A percentile compares a stretch with the other conserved stretches of the same genome.
Conservation (phyloP, 1,139 yeast genomes). For the Scheffersomyces cryptocercus region DNA sequence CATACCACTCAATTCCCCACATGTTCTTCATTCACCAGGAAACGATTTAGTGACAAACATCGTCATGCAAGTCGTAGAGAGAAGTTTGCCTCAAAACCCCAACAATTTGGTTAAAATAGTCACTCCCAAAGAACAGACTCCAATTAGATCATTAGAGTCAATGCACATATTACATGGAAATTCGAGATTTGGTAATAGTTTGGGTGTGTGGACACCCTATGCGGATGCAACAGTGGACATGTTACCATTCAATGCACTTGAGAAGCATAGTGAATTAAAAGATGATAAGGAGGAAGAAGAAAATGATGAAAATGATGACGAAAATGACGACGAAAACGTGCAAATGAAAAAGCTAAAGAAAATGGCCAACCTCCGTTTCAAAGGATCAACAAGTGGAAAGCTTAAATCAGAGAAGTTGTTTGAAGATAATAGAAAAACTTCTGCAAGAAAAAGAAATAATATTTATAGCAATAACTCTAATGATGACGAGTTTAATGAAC, state of each 20-base stretch:
- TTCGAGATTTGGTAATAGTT: constrained; percentile 56
- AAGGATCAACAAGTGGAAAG: constrained; percentile 46
- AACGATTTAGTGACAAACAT: constrained; percentile 50
- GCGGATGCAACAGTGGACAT: constrained; percentile 66
- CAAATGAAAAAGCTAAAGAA: constrained; percentile 24
- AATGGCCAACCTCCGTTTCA: constrained; percentile 56
- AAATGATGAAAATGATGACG: constrained; percentile 9
- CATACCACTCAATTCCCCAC: constrained; percentile 67
- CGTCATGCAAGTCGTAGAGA: constrained; percentile 59
- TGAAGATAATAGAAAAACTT: constrained; percentile 27
- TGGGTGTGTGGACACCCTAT: constrained; percentile 72
- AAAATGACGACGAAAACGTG: constrained; percentile 6
- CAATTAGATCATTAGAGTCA: constrained; percentile 55
- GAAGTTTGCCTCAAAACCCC: constrained; percentile 46
- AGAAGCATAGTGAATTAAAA: constrained; percentile 27
- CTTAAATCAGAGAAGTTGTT: constrained; percentile 33
- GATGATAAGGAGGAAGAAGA: constrained; percentile 4
- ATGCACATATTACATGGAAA: constrained; percentile 60
- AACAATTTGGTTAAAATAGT: constrained; percentile 27
- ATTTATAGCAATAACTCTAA: constrained; percentile 4
- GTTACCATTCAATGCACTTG: constrained; percentile 53
- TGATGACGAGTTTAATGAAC: constrained; percentile 16
- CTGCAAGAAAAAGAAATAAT: constrained; percentile 11
- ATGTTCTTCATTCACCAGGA: constrained; percentile 59
- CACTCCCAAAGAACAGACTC: constrained; percentile 36